Base-by-base conservation (phyloP, 164 flowering plant species). In the Berberis vulgaris region DNA sequence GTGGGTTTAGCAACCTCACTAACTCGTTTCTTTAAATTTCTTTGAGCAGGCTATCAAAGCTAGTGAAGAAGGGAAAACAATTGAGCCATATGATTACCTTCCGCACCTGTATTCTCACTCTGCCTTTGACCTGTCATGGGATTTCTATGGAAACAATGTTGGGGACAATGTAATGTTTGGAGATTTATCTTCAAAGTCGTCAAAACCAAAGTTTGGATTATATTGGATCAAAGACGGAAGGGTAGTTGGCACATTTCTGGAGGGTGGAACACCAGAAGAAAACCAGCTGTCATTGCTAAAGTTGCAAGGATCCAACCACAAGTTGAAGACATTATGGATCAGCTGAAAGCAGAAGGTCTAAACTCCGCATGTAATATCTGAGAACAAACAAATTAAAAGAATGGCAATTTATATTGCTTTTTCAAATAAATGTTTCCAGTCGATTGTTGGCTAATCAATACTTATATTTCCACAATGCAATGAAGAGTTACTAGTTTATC, bases 111-210 rank as follows among this genome's bases (percentile, higher is more conserved):
- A 91, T 55, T 95, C 99, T 11, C 90, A 97, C 26, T 26, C 26
- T 12, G 56, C 96, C 49, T 95, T 95, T 52, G 86, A 87, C 74
- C 81, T 95, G 41, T 85, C 97, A 7, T 95, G 99, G 99, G 97
- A 91, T 65, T 95, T 95, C 79, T 89, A 91, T 53, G 99, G 99
- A 38, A 98, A 95, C 82, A 95, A 91, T 66, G 97, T 89, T 6
- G 97, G 97, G 9, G 98, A 88, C 1, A 67, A 87, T 0, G 97
- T 95, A 50, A 56, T 91, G 10, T 95, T 89, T 66, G 99, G 99
- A 1, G 90, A 91, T 77, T 79, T 60, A 69, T 65, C 79, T 68
- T 91, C 96, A 38, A 45, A 77, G 42, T 77, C 94, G 11, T 63
- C 84, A 2, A 79, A 76, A 40, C 81, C 82, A 65, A 91, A 95